A percentile compares a stretch with the other conserved stretches of the same genome.
Conservation (phyloP, 148 eudicot species). For the Simmondsia chinensis region DNA sequence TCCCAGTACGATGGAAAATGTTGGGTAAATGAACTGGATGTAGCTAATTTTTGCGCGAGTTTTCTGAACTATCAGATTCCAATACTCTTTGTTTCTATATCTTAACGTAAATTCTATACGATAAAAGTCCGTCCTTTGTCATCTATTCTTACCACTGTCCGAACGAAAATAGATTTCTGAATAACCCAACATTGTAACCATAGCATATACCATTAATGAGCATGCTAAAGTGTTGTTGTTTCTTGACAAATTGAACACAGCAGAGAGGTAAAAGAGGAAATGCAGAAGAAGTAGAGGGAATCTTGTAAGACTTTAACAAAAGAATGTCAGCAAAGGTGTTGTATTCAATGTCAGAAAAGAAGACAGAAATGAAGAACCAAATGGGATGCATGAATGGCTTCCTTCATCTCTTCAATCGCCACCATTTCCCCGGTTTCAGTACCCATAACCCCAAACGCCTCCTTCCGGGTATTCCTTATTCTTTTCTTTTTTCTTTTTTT, state of each 20-base stretch:
- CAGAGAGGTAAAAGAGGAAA: neutral
- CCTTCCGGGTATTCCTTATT: conserved; percentile 34
- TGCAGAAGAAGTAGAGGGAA: neutral
- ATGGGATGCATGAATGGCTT: conserved; percentile 84
- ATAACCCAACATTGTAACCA: too few relatives aligned
- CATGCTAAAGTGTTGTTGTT: neutral
- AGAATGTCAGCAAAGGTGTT: conserved; percentile 55
- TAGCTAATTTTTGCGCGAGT: too few relatives aligned
- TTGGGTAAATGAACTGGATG: too few relatives aligned
- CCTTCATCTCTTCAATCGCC: conserved; percentile 59
- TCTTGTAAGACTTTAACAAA: neutral
- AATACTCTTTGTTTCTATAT: too few relatives aligned
- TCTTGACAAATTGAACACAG: neutral
- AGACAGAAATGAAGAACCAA: conserved; percentile 51
- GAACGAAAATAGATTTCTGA: too few relatives aligned
- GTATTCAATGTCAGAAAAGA: conserved; percentile 53
- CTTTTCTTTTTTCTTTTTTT: neutral
- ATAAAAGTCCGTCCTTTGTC: too few relatives aligned
- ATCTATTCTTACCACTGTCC: too few relatives aligned
- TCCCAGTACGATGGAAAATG: too few relatives aligned
- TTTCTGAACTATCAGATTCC: too few relatives aligned
- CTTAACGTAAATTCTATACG: too few relatives aligned
- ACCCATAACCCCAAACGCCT: conserved; percentile 29
- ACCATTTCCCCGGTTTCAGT: conserved; percentile 31
- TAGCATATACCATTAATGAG: too few relatives aligned